Evolutionary conservation across 164 flowering plant species (phyloP), one percentile per base, ranked within the genome.

Genomic region (Umbellularia californica): DNA sequence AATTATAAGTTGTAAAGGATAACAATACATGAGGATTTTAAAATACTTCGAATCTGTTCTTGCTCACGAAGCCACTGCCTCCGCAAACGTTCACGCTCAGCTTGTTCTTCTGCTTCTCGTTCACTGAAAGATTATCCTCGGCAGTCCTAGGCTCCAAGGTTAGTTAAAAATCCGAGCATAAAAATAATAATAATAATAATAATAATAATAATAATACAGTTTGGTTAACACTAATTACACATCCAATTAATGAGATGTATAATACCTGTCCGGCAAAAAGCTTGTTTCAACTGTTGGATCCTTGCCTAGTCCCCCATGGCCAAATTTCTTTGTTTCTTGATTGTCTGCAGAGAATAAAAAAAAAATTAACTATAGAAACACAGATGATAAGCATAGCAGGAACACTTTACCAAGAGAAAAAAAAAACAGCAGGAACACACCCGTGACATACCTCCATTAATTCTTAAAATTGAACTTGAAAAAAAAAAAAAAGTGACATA

Each of bases 21-120:
- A 12, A 15, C 50, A 67, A 14, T 67, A 27, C 19, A 30, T 50
- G 5, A 63, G 69, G 72, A 71, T n/a, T 30, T 20, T 60, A 5
- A 79, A 50, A 78, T 85, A 95, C 99, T 95, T 92, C 84, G 87
- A 67, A 95, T 92, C 70, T 84, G 94, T 72, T 87, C 91, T 79
- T 95, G 99, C 79, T 93, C 98, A 52, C 81, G 86, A 76, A 86
- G 85, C 99, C 99, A 95, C 77, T 90, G 97, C 81, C 84, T 90
- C 77, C 85, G 87, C 80, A 93, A 74, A 77, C 92, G 84, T 84
- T 95, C 98, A 73, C 99, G 87, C 74, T 96, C 99, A 77, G 97
- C 97, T 87, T 93, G 93, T 83, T 96, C 99, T 87, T 93, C 98
- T 30, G 98, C 98, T 87, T 96, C 99, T 68, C 99, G 87, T 90